Evolutionary conservation across 2,329 filamentous ascomycete species (phyloP).

Genomic region (Stachybotrys elegans): DNA sequence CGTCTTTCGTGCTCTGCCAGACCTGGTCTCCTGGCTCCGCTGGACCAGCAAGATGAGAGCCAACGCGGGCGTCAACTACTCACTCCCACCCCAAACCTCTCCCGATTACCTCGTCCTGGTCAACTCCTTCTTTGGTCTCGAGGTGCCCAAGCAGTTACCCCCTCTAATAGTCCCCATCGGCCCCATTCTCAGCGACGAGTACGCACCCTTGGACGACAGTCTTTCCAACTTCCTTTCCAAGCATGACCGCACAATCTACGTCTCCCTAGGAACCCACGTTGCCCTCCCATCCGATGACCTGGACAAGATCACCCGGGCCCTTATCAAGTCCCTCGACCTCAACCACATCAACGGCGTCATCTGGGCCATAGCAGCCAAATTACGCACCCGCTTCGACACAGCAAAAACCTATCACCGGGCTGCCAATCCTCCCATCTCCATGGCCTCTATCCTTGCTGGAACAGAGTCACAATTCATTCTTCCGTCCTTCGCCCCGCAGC

Average conservation of each 20-base stretch:
- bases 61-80: constrained; percentile 24
- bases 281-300: constrained; percentile 23
- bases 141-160: constrained; percentile 35
- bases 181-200: constrained; percentile 31
- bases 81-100: constrained; percentile 22
- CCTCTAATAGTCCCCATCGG: constrained; percentile 32
- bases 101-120: constrained; percentile 36
- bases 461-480: constrained; percentile 24
- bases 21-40: constrained; percentile 20
- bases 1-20: constrained; percentile 21
- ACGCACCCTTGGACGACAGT: constrained; percentile 20
- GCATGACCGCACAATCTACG: constrained; percentile 29
- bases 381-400: constrained; percentile 15
- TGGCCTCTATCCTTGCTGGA: constrained; percentile 19
- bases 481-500: constrained; percentile 32
- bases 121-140: constrained; percentile 39
- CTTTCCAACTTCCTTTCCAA: constrained; percentile 23
- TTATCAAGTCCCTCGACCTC: constrained; percentile 17
- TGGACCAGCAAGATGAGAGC: constrained; percentile 28
- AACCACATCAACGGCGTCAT: constrained; percentile 32
- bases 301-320: constrained; percentile 24
- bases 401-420: constrained; percentile 8
- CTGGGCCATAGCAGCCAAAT: constrained; percentile 26
- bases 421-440: constrained; percentile 8
- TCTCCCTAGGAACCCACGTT: constrained; percentile 38